Evolutionary conservation across 1,284 basidiomycete species (phyloP).

Genomic region (Rhodotorula sp.): DNA sequence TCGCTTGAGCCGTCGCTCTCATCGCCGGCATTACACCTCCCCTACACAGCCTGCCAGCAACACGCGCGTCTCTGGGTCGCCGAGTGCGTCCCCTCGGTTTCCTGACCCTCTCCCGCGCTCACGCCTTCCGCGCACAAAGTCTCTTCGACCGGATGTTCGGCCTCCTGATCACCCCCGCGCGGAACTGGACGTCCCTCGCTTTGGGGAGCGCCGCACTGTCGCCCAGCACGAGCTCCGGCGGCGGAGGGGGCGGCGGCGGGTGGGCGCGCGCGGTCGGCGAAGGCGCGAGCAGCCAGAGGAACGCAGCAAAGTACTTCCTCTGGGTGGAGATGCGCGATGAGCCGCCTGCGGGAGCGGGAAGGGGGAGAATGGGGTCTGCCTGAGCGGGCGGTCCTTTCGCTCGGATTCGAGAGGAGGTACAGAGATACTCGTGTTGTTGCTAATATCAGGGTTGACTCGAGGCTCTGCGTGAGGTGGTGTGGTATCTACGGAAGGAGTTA

Average conservation of each 20-base stretch:
- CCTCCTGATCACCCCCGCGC: constrained; percentile 15
- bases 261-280: background rate
- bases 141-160: constrained; percentile 33
- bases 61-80: constrained; percentile 58
- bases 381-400: background rate
- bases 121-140: background rate
- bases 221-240: background rate
- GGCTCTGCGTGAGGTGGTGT: too few relatives aligned
- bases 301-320: constrained; percentile 22
- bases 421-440: background rate
- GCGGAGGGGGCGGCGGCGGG: constrained; percentile 7
- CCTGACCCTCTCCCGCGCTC: background rate
- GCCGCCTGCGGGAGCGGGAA: background rate
- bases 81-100: constrained; percentile 3
- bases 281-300: constrained; percentile 1
- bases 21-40: constrained; percentile 70
- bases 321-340: constrained; percentile 19
- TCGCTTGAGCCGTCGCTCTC: constrained; percentile 68
- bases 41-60: constrained; percentile 80
- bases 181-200: constrained; percentile 23
- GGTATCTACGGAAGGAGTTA: too few relatives aligned
- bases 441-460: background rate
- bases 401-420: background rate
- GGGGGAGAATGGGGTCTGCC: background rate
- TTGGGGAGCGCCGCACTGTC: background rate